These are phyloP conservation scores for Trichoderma arundinaceum DNA, from an alignment of 2,329 filamentous ascomycete genomes.

Conservation along the genomic window DNA sequence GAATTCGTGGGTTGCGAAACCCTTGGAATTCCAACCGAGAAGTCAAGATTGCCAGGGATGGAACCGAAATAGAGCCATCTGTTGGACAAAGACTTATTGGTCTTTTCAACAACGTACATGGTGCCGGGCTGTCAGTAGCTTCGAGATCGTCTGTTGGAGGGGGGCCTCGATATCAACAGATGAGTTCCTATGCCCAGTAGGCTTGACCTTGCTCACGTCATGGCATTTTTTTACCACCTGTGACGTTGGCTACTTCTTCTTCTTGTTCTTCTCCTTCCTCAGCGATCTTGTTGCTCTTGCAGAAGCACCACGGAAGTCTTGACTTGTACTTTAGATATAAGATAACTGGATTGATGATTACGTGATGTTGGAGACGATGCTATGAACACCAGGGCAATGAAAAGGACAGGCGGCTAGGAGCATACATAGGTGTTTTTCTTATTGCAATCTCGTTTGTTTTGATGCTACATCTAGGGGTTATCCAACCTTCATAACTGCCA, in stretches of 20 bases:
- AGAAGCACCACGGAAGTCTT: not conserved
- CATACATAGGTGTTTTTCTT: not conserved
- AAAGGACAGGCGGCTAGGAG: not conserved
- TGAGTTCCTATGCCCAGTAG: conserved; percentile 44
- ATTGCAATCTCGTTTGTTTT: not conserved
- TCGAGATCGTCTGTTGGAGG: conserved; percentile 45
- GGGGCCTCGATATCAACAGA: conserved; percentile 48
- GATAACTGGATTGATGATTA: not conserved
- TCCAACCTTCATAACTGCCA: not conserved
- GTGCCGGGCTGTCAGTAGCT: conserved; percentile 43
- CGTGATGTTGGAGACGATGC: conserved; percentile 2
- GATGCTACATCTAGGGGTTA: not conserved
- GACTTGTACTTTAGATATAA: conserved; percentile 8
- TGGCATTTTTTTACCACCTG: not conserved
- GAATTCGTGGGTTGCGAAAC: conserved; percentile 84
- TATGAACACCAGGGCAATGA: not conserved
- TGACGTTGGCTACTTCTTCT: not conserved
- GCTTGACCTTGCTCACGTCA: not conserved
- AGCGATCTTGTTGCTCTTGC: not conserved
- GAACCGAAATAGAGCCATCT: conserved; percentile 86
- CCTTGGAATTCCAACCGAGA: conserved; percentile 95
- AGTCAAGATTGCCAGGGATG: conserved; percentile 94
- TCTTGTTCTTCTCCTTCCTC: not conserved
- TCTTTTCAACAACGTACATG: conserved; percentile 71
- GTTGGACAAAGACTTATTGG: conserved; percentile 78